Evolutionary conservation across 1,139 yeast genomes (phyloP).

Genomic region (Zygoascus meyerae): DNA sequence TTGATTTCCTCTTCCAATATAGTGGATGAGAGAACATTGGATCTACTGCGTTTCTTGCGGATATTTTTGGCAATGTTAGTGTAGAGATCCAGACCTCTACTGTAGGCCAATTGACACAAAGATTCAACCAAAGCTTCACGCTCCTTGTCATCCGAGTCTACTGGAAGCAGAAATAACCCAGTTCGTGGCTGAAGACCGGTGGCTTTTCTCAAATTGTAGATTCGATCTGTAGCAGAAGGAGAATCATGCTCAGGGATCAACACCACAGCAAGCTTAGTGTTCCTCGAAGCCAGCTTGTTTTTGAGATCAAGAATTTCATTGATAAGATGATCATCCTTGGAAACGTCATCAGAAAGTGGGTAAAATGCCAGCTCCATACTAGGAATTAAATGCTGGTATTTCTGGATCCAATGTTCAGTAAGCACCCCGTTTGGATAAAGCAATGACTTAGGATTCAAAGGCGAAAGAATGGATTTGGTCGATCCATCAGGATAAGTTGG

Average conservation of each 20-base stretch:
- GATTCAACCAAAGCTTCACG: constrained; percentile 37
- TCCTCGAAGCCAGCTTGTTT: constrained; percentile 30
- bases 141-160: constrained; percentile 37
- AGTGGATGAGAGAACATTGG: constrained; percentile 14
- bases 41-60: constrained; percentile 30
- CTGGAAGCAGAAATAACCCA: constrained; percentile 41
- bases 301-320: constrained; percentile 36
- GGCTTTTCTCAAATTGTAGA: constrained; percentile 36
- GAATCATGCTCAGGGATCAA: constrained; percentile 32
- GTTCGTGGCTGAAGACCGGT: constrained; percentile 42
- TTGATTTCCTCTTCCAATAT: neutral
- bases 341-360: constrained; percentile 31
- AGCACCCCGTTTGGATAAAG: constrained; percentile 41
- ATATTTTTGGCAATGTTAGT: constrained; percentile 35
- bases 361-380: constrained; percentile 41
- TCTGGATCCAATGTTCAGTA: constrained; percentile 45
- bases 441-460: constrained; percentile 36
- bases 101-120: constrained; percentile 36
- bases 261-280: constrained; percentile 33
- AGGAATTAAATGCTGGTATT: constrained; percentile 42
- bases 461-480: constrained; percentile 37
- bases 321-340: constrained; percentile 36
- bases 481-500: constrained; percentile 31
- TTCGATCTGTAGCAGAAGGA: constrained; percentile 30
- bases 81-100: constrained; percentile 42